phyloP scores from a whole-genome alignment of 768 basidiomycete genomes.

The Russula foetens region DNA sequence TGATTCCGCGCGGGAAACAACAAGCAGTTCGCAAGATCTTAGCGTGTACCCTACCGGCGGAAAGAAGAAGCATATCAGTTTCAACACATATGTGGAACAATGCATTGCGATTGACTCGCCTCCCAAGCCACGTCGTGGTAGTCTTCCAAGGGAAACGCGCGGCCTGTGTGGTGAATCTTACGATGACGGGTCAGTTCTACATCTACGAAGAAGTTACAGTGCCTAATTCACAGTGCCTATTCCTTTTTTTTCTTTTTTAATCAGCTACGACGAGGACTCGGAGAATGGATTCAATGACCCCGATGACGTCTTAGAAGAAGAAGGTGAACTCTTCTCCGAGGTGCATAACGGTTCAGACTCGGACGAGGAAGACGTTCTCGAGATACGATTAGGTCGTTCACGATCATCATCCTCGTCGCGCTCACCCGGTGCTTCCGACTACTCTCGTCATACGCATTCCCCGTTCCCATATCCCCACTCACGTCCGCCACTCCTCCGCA shows the following conservation, averaged over 20 bases:
- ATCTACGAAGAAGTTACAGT: no score
- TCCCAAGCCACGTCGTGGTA: slow-evolving; percentile 25
- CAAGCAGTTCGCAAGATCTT: slow-evolving; percentile 29
- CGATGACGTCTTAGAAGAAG: slow-evolving; percentile 29
- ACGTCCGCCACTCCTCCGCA: slow-evolving; percentile 27
- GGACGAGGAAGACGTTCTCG: slow-evolving; percentile 46
- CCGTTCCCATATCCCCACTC: slow-evolving; percentile 17
- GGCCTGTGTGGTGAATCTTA: slow-evolving; percentile 28
- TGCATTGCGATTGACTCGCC: slow-evolving; percentile 87
- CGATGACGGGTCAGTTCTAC: slow-evolving; percentile 54
- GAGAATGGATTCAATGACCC: slow-evolving; percentile 49
- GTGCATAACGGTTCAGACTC: slow-evolving; percentile 24
- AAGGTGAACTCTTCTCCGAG: slow-evolving; percentile 24
- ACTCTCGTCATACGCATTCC: slow-evolving; percentile 21
- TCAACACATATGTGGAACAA: slow-evolving; percentile 98
- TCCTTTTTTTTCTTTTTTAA: no score
- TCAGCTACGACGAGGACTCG: slow-evolving; percentile 62
- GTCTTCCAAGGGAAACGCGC: slow-evolving; percentile 6
- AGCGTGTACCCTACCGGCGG: slow-evolving; percentile 24
- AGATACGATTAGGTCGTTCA: slow-evolving; percentile 46
- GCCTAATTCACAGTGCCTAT: no score
- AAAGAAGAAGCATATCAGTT: slow-evolving; percentile 87
- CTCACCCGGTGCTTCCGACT: slow-evolving; percentile 16
- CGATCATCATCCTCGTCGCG: slow-evolving; percentile 35
- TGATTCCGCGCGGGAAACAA: slow-evolving; percentile 25